Base-by-base conservation (phyloP, 2,329 filamentous ascomycete species). In the Penicillium rolfsii region DNA sequence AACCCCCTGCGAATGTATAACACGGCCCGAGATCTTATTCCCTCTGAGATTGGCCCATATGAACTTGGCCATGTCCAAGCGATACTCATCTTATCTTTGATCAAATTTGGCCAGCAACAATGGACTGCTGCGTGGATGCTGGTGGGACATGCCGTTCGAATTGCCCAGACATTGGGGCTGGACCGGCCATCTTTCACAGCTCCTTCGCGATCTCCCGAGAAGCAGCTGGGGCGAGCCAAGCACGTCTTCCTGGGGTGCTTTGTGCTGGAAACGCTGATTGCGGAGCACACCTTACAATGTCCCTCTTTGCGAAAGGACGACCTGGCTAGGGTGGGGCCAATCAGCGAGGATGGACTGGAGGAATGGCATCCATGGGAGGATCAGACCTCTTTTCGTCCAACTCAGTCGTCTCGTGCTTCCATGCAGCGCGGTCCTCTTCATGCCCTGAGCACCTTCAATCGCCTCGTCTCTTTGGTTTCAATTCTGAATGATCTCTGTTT, bases 321-420 rank as follows among this genome's bases (percentile, higher is more conserved):
- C 55, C 71, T 85, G 28, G 73, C 79, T n/a, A 73, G 75, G 40
- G 71, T 81, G 33, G 82, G 82, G 9, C 73, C 76, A 2, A 77
- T 89, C 2, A 81, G 85, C 28, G 87, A 90, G 72, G 87, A 90
- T 66, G 87, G 87, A 1, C 76, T 89, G 22, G 89, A 91, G 69
- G 89, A 91, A 76, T 91, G 89, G 89, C 86, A 89, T 65, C 86
- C 87, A 1, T 92, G 89, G 89, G 80, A 81, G 19, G 84, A 87
- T 28, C 74, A 76, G 64, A 76, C 77, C 43, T 70, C 74, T 24
- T 63, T 77, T 62, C 63, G 71, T 58, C 65, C 69, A 26, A 58
- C 64, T 52, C 68, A 71, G 36, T 62, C 67, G 28, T 64, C 69
- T 24, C 68, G 68, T 3, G 65, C 68, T 28, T 67, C 71, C 6